Base-by-base conservation (phyloP, 805 yeast genomes). In the Debaryomyces hansenii region DNA sequence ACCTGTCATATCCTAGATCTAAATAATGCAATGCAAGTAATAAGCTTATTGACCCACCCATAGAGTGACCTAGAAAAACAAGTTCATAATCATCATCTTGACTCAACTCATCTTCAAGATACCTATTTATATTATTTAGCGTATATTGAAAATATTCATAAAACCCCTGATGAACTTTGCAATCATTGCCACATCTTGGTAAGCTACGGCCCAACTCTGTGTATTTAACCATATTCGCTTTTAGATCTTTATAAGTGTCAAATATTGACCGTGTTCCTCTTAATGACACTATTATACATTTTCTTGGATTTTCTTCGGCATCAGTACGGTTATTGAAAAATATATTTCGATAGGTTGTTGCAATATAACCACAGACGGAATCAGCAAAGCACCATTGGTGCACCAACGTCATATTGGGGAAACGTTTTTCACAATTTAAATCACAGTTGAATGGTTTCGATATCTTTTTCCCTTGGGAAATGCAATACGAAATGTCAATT, bases 401-500 rank as follows among this genome's bases (percentile, higher is more conserved):
- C 4, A 70, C 61, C 41, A 74, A 54, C 2, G 69, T 58, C 46
- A 70, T 52, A 44, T 73, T 65, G 2, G 74, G 73, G 46, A 71
- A 69, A 39, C 59, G 47, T 10, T 47, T 46, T 16, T 63, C 64
- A 48, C 78, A 73, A 6, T 56, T 54, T 21, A 69, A 56, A 20
- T 64, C 67, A 50, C 79, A 74, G 20, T 58, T 47, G 53, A 74
- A 74, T 0, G 78, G 78, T 34, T 54, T 52, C 3, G 57, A 54
- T n/a, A 74, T 63, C 3, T 55, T 55, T 14, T 57, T 55, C 5
- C 60, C 47, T 1, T 57, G 47, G 4, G 70, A 64, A 7, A 74
- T 61, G 49, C 79, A 74, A 49, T 74, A 74, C 4, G 78, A 58
- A 10, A 73, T 72, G 48, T 74, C 78, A 20, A 70, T 63, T 28